These are phyloP conservation scores for Scheffersomyces stambukii DNA, from an alignment of 1,139 yeast genomes.

Conservation along the genomic window DNA sequence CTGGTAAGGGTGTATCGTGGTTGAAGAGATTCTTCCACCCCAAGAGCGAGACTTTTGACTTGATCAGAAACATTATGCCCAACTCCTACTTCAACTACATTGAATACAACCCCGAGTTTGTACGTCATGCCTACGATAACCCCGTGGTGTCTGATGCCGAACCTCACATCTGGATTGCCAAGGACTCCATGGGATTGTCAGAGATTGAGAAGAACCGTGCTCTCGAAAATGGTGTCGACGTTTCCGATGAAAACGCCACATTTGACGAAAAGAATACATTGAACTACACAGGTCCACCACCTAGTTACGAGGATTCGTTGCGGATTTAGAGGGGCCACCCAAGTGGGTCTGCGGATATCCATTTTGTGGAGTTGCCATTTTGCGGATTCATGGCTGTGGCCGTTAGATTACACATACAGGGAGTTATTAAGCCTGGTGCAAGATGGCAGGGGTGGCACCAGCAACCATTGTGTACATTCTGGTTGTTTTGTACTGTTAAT, in stretches of 20 bases:
- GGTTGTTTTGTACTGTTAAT: too few relatives aligned
- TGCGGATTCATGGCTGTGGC: too few relatives aligned
- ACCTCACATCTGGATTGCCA: slow-evolving; percentile 68
- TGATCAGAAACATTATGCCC: slow-evolving; percentile 37
- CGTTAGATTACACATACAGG: too few relatives aligned
- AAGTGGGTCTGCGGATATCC: too few relatives aligned
- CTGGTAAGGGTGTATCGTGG: slow-evolving; percentile 23
- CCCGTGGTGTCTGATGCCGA: slow-evolving; percentile 59
- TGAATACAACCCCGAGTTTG: slow-evolving; percentile 39
- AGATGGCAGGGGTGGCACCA: too few relatives aligned
- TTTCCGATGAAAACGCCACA: slow-evolving; percentile 53
- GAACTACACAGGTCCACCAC: slow-evolving; percentile 61
- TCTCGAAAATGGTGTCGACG: slow-evolving; percentile 51
- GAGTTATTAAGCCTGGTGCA: too few relatives aligned
- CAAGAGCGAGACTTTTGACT: slow-evolving; percentile 35
- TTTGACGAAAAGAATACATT: slow-evolving; percentile 54
- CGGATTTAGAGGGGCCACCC: too few relatives aligned
- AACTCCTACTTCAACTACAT: slow-evolving; percentile 37
- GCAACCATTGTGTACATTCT: too few relatives aligned
- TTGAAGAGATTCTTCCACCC: slow-evolving; percentile 39
- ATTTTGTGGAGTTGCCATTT: too few relatives aligned
- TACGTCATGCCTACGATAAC: slow-evolving; percentile 56
- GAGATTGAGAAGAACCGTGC: slow-evolving; percentile 57
- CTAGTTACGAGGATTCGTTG: slow-evolving; percentile 50
- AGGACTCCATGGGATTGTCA: slow-evolving; percentile 67